A percentile compares a stretch with the other conserved stretches of the same genome.
These are phyloP conservation scores for Aspergillus eucalypticola DNA, from an alignment of 2,329 filamentous ascomycete species.

Conservation along the genomic window DNA sequence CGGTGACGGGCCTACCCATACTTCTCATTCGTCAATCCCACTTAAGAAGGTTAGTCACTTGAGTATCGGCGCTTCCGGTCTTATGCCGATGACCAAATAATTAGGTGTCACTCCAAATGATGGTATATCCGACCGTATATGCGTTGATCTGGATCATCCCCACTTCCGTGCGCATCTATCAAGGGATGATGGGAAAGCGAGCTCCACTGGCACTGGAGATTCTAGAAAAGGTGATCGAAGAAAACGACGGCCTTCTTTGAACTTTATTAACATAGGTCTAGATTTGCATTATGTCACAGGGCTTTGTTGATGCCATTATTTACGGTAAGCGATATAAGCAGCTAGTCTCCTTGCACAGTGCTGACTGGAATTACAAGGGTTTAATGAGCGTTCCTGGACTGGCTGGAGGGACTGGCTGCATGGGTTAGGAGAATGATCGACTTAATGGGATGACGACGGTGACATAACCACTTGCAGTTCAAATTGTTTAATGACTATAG, in stretches of 20 bases:
- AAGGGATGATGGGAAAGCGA: neutral
- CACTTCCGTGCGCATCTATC: conserved; percentile 5
- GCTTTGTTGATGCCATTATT: conserved; percentile 8
- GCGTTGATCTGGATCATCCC: conserved; percentile 9
- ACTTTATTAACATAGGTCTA: neutral
- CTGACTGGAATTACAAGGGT: neutral
- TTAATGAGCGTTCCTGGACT: conserved; percentile 6
- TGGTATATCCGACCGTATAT: conserved; percentile 13
- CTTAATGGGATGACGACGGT: neutral
- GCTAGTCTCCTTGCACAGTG: neutral
- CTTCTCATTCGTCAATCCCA: neutral
- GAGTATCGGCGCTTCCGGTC: neutral
- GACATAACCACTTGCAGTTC: neutral
- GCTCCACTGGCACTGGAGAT: conserved; percentile 3
- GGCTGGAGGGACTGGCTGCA: conserved; percentile 5
- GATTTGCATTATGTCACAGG: conserved; percentile 11
- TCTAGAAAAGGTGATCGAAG: conserved; percentile 7
- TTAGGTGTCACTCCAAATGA: conserved; percentile 9
- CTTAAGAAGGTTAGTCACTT: conserved; percentile 2
- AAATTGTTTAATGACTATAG: neutral
- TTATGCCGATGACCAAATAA: neutral
- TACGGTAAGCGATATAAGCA: conserved; percentile 1
- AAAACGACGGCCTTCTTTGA: neutral
- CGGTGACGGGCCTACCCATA: neutral
- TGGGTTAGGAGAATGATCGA: neutral